phyloP scores from a whole-genome alignment of 441 rosid genomes.

The Brassica hybrid region DNA sequence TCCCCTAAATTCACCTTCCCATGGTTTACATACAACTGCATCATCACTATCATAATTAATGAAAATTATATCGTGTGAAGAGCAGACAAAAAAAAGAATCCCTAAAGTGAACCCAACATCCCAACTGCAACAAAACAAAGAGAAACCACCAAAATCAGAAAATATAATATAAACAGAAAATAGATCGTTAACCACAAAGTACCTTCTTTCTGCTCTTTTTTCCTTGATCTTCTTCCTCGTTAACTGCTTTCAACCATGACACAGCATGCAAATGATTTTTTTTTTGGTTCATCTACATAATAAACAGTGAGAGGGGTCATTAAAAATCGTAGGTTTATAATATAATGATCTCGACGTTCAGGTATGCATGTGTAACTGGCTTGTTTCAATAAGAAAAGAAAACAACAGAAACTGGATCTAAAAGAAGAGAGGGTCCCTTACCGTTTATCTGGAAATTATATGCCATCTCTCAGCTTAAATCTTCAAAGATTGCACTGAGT shows the following conservation, averaged over 20 bases:
- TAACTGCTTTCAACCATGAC: background rate
- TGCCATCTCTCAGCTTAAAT: background rate
- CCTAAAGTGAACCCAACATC: background rate
- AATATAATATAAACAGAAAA: background rate
- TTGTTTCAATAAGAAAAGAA: background rate
- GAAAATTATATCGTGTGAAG: background rate
- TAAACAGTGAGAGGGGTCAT: background rate
- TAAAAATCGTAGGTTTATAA: background rate
- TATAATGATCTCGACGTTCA: too few relatives aligned
- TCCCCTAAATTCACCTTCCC: background rate
- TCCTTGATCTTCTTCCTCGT: background rate
- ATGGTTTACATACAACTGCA: slow-evolving; percentile 52
- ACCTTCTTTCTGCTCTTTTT: background rate
- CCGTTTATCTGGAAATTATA: background rate
- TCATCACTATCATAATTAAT: background rate
- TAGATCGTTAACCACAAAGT: background rate
- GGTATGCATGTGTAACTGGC: background rate
- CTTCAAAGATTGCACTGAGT: background rate
- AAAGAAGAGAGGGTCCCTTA: background rate
- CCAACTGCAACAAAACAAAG: too few relatives aligned
- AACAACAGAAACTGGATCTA: background rate
- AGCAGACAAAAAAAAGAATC: background rate
- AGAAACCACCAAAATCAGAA: background rate
- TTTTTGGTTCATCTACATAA: background rate
- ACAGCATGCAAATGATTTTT: background rate